Evolutionary conservation across 2,329 filamentous ascomycete genomes (phyloP), one percentile per base, ranked within the genome.

Genomic region (Epicoccum sorghinum): DNA sequence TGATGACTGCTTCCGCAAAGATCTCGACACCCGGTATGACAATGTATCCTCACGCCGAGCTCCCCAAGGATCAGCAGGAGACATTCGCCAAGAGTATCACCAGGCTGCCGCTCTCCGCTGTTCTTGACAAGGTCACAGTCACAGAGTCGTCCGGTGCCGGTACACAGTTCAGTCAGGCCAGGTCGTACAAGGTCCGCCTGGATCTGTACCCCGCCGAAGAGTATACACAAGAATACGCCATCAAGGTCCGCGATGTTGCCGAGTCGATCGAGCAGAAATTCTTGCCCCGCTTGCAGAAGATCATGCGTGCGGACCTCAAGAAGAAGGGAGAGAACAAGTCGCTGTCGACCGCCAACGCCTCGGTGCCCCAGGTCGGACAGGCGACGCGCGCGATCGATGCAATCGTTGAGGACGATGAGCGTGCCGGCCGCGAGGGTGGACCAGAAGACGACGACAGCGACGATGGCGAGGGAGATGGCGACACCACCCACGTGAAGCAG

Each of bases 21-120:
- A 97, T 98, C 59, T 90, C 91, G 35, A 99, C 95, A 0, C 95
- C 95, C 1, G 86, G 87, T 4, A 96, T 96, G 91, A 95, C 90
- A 1, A 80, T 98, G 14, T 83, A 89, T 40, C 82, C 96, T 27
- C 89, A 89, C 64, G 80, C 87, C 22, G 89, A 92, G 65, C 77
- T 96, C 32, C 82, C 86, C 1, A 78, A 82, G 30, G 82, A 86
- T 4, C 84, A 93, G 48, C 86, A 86, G 7, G 86, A 92, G 66
- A 84, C 82, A 42, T 98, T 99, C 69, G 89, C 93, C 42, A 99
- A 99, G 79, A 89, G 87, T 24, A 96, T 98, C 70, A 96, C 90
- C 69, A 87, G 89, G 58, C 83, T 98, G 39, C 90, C 89, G 4
- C 82, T 99, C 38, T 87, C 90, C 0, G 89, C 96, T 65, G 86